Evolutionary conservation across 202 grass and related monocot genomes (phyloP), one percentile per base, ranked within the genome.

Genomic region (Bolboschoenoplectus hybrid): DNA sequence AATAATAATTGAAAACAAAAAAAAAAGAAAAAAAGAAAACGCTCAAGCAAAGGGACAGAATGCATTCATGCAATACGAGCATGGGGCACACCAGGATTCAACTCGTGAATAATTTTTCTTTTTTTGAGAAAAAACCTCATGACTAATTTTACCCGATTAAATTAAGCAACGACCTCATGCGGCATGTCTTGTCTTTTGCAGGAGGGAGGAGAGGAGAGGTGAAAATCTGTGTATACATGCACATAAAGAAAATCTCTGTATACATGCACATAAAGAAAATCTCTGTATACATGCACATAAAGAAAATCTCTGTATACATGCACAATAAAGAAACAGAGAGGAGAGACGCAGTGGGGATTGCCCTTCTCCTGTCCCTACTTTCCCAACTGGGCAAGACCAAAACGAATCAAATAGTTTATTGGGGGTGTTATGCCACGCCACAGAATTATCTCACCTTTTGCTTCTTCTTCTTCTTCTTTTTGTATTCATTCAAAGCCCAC

Each of bases 151-250:
- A 79, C 13, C 41, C 9, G 14, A 56, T 8, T 38, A 53, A 77
- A 77, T 77, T 12, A 49, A 16, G 73, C 74, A 78, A 40, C 51
- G 58, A 39, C 13, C 51, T 78, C 52, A 79, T 41, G 74, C 58
- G 74, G 58, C 74, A 77, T 77, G 34, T 79, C 35, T 55, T 55
- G 47, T 53, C 49, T 17, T 56, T 57, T 57, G 6, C 20, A 5
- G 10, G 44, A 52, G 71, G 5, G 19, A 45, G 52, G 11, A 38
- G 9, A 43, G 1, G 3, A 69, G 49, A 11, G 11, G 32, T 56
- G 74, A 78, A 56, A 57, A 78, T 56, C 50, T 78, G 55, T 78
- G 74, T 56, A 78, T 57, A 56, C n/a, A n/a, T n/a, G n/a, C n/a
- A n/a, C n/a, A n/a, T n/a, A n/a, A n/a, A n/a, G n/a, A n/a, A n/a